These are phyloP conservation scores for Wilcoxina mikolae DNA, from an alignment of 495 filamentous ascomycete genomes.

Conservation along the genomic window DNA sequence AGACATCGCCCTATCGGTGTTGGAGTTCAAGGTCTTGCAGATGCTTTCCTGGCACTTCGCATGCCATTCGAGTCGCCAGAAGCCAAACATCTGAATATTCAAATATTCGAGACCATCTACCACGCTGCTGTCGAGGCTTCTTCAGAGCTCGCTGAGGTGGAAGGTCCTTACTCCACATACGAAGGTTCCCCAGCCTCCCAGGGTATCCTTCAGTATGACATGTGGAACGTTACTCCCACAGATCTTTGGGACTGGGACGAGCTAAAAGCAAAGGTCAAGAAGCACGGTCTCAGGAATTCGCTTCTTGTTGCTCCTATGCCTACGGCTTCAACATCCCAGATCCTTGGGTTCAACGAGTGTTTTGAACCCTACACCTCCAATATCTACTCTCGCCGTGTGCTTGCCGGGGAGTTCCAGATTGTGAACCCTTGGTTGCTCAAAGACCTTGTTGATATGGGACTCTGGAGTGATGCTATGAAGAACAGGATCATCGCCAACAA, in stretches of 20 bases:
- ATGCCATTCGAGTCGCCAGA: constrained; percentile 92
- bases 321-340: constrained; percentile 89
- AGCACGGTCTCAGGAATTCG: constrained; percentile 87
- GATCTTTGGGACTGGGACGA: constrained; percentile 92
- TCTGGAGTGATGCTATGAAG: constrained; percentile 99
- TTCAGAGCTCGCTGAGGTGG: constrained; percentile 62
- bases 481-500: constrained; percentile 97
- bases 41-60: constrained; percentile 93
- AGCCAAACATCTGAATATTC: constrained; percentile 83
- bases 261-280: constrained; percentile 77
- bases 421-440: constrained; percentile 98
- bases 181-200: constrained; percentile 87
- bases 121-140: constrained; percentile 87
- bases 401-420: constrained; percentile 97
- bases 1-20: constrained; percentile 88
- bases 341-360: constrained; percentile 96
- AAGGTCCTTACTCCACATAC: constrained; percentile 78
- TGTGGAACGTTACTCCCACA: constrained; percentile 89
- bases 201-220: constrained; percentile 93
- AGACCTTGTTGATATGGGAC: constrained; percentile 91
- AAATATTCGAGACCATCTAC: constrained; percentile 99
- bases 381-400: constrained; percentile 95
- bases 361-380: constrained; percentile 99
- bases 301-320: constrained; percentile 95
- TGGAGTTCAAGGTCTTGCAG: constrained; percentile 95